Conservation (phyloP, 2,329 filamentous ascomycete species). For the Arthrocladium fulminans region DNA sequence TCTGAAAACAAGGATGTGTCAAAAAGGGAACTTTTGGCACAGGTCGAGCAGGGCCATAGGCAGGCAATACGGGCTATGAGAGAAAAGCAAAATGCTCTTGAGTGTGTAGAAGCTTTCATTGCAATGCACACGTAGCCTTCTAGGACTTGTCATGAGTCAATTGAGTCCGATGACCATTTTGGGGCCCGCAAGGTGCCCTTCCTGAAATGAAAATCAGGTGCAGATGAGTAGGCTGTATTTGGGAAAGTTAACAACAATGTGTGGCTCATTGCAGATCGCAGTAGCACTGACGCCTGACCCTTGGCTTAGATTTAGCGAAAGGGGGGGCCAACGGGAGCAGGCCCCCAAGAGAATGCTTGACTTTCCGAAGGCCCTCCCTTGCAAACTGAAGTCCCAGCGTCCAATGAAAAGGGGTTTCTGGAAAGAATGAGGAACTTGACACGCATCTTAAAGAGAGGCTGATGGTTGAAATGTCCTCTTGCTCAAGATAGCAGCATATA, state of each 20-base stretch:
- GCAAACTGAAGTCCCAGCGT: too few relatives aligned
- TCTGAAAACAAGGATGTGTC: not conserved
- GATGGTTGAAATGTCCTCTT: too few relatives aligned
- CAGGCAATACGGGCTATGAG: not conserved
- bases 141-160: not conserved
- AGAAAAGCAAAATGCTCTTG: not conserved
- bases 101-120: not conserved
- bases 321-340: not conserved
- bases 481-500: not conserved
- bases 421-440: too few relatives aligned
- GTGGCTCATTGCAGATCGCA: not conserved
- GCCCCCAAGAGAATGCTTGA: too few relatives aligned
- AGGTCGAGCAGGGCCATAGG: not conserved
- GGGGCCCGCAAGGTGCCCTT: not conserved
- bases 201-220: not conserved
- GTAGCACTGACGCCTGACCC: constrained; percentile 4
- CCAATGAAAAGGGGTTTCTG: too few relatives aligned
- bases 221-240: not conserved
- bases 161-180: not conserved
- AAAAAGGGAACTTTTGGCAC: not conserved
- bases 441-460: too few relatives aligned
- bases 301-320: not conserved
- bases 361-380: too few relatives aligned
- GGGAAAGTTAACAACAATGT: not conserved
- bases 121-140: not conserved